These are phyloP conservation scores for Orychophragmus violaceus DNA, from an alignment of 345 rosid genomes.

Conservation along the genomic window DNA sequence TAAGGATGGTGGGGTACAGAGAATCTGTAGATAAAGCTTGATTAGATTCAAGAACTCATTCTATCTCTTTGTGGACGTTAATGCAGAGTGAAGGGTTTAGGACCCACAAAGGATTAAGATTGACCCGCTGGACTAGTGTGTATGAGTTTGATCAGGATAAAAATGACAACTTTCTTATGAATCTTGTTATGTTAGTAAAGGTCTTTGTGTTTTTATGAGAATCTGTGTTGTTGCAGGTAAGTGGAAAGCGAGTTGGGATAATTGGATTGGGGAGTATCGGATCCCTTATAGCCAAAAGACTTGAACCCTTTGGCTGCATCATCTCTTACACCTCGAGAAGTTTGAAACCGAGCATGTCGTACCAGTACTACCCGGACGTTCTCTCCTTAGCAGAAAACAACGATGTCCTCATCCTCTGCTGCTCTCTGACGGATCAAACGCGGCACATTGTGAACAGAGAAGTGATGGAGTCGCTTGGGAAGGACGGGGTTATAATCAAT, in stretches of 20 bases:
- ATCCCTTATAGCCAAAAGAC: conserved; percentile 23
- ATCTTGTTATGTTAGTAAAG: neutral
- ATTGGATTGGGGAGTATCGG: conserved; percentile 27
- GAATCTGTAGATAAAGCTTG: neutral
- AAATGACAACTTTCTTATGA: neutral
- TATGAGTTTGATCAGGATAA: neutral
- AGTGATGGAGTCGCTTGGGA: conserved; percentile 32
- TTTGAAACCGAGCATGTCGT: conserved; percentile 4
- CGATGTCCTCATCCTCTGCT: conserved; percentile 25
- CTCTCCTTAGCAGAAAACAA: conserved; percentile 24
- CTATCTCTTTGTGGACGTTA: no score
- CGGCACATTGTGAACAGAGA: conserved; percentile 21
- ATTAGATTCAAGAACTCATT: neutral
- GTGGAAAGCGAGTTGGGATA: conserved; percentile 30
- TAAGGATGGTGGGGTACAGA: neutral
- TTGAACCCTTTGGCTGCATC: conserved; percentile 15
- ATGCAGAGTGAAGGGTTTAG: no score
- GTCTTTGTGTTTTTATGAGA: neutral
- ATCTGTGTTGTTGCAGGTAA: conserved; percentile 12
- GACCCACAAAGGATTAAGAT: no score
- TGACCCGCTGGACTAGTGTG: no score
- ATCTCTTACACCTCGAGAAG: conserved; percentile 25
- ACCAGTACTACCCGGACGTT: conserved; percentile 12
- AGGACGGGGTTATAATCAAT: conserved; percentile 25
- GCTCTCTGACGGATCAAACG: conserved; percentile 18